Base-by-base conservation (phyloP, 371 early-diverging fungal genomes). In the Circinella minor region DNA sequence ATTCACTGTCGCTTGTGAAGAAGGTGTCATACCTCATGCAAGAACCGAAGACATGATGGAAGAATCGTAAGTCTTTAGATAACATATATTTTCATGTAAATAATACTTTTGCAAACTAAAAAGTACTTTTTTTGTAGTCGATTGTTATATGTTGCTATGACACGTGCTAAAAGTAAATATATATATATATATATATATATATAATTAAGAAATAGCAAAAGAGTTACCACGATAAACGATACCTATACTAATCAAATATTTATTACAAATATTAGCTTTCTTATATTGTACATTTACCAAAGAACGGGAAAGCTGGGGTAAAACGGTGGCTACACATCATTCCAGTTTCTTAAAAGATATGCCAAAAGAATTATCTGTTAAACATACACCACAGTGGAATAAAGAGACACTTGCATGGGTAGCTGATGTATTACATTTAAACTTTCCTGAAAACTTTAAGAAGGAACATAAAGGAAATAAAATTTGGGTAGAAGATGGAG, bases 21-120 rank as follows among this genome's bases (percentile, higher is more conserved):
- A 87, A 9, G 74, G 76, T 37, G 39, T 87, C 47, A 83, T 89
- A 9, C 90, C 90, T 1, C 73, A 66, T 47, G 63, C 65, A 55
- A 74, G 64, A 4, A 72, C 69, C 68, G 78, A 73, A 3, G 68
- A 73, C 37, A 39, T 63, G 0, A 61, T 55, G 10, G 87, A 85
- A 49, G 87, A 86, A 61, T 65, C 65, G 77, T 74, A 64, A 74
- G 71, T 9, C 17, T 36, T 13, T 55, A 59, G 93, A 93, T 73
- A 88, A 86, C 70, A 94, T 94, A 78, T 87, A 93, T 64, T 78
- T 94, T 57, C 15, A 3, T 49, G 18, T 11, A 34, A n/a, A 59
- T 39, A 61, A 61, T 38, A 34, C 11, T 2, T 43, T 43, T 27
- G 27, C 0, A 11, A 9, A 43, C 43, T 43, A 9, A 43, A 9